These are phyloP conservation scores for Calocybe cyanea DNA, from an alignment of 768 basidiomycete genomes.

Conservation along the genomic window DNA sequence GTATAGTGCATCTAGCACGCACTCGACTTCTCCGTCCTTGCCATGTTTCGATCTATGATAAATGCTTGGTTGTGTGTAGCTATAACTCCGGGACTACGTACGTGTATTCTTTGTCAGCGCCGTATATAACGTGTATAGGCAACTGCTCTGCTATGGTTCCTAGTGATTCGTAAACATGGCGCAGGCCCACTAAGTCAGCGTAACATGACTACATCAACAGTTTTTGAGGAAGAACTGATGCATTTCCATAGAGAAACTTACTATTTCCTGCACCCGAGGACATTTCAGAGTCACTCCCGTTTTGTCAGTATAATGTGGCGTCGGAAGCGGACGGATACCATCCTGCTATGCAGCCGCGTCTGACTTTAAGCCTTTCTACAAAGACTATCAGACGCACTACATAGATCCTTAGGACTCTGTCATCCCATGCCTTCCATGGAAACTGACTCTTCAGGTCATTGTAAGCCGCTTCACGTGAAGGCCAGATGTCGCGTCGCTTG, in stretches of 20 bases:
- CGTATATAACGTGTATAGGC: constrained; percentile 45
- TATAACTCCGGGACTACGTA: constrained; percentile 15
- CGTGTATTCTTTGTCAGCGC: constrained; percentile 41
- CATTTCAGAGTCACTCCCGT: constrained; percentile 50
- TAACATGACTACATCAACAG: constrained; percentile 42
- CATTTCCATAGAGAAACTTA: constrained; percentile 14
- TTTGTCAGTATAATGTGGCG: constrained; percentile 36
- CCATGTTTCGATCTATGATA: constrained; percentile 27
- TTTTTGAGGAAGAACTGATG: not conserved
- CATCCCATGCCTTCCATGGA: constrained; percentile 48
- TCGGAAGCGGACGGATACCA: constrained; percentile 39
- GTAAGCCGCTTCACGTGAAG: constrained; percentile 45
- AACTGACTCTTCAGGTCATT: constrained; percentile 30
- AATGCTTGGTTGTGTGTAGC: not conserved
- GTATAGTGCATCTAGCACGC: constrained; percentile 29
- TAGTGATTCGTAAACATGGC: constrained; percentile 32
- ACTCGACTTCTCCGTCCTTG: constrained; percentile 33
- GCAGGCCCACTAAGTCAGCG: constrained; percentile 30
- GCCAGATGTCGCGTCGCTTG: constrained; percentile 48
- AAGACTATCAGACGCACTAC: constrained; percentile 27
- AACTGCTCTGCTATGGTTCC: constrained; percentile 25
- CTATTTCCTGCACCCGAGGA: constrained; percentile 42
- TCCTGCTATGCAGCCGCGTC: constrained; percentile 28
- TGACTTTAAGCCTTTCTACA: too few species aligned
- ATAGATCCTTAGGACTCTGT: constrained; percentile 38